These are phyloP conservation scores for Nigrograna mackinnonii DNA, from an alignment of 2,329 filamentous ascomycete genomes.

Conservation along the genomic window DNA sequence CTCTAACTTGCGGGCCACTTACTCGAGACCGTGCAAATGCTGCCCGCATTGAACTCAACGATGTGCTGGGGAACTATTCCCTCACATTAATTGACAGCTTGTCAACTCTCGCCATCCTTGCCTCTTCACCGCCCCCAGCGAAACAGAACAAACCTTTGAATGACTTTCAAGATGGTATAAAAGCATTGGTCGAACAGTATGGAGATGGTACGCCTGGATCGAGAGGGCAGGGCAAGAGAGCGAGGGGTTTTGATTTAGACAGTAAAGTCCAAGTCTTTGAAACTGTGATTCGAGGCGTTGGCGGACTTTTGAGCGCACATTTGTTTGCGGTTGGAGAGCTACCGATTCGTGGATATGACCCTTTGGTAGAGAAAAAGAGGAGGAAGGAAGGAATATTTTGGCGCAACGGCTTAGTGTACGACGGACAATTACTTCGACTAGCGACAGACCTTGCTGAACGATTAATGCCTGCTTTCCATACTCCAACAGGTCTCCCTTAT, in stretches of 20 bases:
- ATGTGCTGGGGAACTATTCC: constrained; percentile 96
- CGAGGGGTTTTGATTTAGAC: constrained; percentile 87
- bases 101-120: constrained; percentile 89
- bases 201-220: constrained; percentile 77
- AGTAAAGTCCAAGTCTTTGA: constrained; percentile 99
- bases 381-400: constrained; percentile 61
- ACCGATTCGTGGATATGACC: constrained; percentile 78
- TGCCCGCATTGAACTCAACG: constrained; percentile 83
- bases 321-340: constrained; percentile 89
- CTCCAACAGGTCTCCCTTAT: constrained; percentile 88
- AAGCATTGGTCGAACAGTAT: constrained; percentile 77
- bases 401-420: constrained; percentile 78
- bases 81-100: constrained; percentile 93
- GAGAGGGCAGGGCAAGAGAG: constrained; percentile 70
- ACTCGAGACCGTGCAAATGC: constrained; percentile 82
- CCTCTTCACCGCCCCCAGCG: constrained; percentile 67
- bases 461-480: constrained; percentile 89
- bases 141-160: constrained; percentile 55
- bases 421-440: constrained; percentile 88
- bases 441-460: constrained; percentile 83
- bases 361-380: constrained; percentile 45
- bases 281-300: constrained; percentile 91
- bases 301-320: constrained; percentile 89
- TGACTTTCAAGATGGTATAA: constrained; percentile 78
- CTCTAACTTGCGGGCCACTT: constrained; percentile 80